These are phyloP conservation scores for Serendipita sp. DNA, from an alignment of 768 basidiomycete species.

Conservation along the genomic window DNA sequence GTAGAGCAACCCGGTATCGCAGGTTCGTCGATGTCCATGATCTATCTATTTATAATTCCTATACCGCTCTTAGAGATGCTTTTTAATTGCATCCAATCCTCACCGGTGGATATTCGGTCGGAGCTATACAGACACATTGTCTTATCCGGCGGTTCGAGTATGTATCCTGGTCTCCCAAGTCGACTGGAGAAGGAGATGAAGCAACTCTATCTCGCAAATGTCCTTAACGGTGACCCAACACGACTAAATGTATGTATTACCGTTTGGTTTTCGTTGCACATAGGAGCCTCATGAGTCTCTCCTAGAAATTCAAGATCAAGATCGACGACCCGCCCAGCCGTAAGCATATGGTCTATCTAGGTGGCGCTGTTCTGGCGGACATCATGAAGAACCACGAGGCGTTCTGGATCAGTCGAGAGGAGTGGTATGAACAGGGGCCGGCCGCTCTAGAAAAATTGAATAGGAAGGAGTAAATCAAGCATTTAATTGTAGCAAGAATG, in stretches of 20 bases:
- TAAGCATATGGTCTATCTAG: conserved; percentile 99
- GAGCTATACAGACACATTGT: conserved; percentile 98
- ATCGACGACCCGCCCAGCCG: conserved; percentile 97
- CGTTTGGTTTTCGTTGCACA: neutral
- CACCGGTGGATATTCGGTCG: conserved; percentile 74
- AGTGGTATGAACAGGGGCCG: conserved; percentile 84
- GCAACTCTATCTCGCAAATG: conserved; percentile 88
- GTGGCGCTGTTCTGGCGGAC: conserved; percentile 94
- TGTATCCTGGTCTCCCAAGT: conserved; percentile 97
- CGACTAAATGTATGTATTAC: conserved; percentile 61
- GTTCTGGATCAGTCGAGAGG: conserved; percentile 90
- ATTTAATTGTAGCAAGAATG: no score
- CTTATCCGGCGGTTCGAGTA: conserved; percentile 91
- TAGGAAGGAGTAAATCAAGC: neutral
- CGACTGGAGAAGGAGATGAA: conserved; percentile 99
- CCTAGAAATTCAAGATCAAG: conserved; percentile 96
- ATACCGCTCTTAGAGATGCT: conserved; percentile 56
- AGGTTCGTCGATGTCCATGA: conserved; percentile 28
- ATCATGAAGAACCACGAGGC: conserved; percentile 93
- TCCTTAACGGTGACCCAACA: conserved; percentile 66
- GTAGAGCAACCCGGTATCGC: conserved; percentile 94
- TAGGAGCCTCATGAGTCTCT: neutral
- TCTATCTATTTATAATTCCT: neutral
- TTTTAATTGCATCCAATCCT: conserved; percentile 85
- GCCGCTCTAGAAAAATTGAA: neutral